Percentiles rank a stretch among this genome's conserved stretches.
phyloP scores from a whole-genome alignment of 371 early-diverging fungal species.

The Parasitella parasitica region DNA sequence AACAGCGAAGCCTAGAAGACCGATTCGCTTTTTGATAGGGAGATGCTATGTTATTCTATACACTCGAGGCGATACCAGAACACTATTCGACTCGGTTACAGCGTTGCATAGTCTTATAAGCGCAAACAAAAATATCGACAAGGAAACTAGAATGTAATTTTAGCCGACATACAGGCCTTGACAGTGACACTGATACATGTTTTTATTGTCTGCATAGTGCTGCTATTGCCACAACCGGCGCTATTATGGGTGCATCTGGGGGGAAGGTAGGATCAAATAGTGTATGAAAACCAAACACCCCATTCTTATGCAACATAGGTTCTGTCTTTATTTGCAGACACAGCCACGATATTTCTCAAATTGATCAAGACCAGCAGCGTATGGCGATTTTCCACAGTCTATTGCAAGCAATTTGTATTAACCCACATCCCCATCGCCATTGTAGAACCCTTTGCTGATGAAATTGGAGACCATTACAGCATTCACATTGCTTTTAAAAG shows the following conservation, averaged over 20 bases:
- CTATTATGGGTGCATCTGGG: slow-evolving; percentile 66
- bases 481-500: slow-evolving; percentile 65
- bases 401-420: no score
- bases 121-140: slow-evolving; percentile 69
- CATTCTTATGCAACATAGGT: slow-evolving; percentile 32
- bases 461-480: slow-evolving; percentile 73
- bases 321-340: slow-evolving; percentile 79
- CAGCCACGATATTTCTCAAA: slow-evolving; percentile 63
- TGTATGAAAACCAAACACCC: not conserved
- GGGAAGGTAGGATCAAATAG: slow-evolving; percentile 43
- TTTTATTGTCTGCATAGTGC: slow-evolving; percentile 58
- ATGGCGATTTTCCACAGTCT: no score
- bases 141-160: slow-evolving; percentile 57
- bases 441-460: slow-evolving; percentile 61
- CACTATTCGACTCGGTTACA: slow-evolving; percentile 77
- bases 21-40: slow-evolving; percentile 75
- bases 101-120: slow-evolving; percentile 65
- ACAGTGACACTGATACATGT: not conserved
- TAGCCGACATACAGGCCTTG: not conserved
- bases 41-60: slow-evolving; percentile 74
- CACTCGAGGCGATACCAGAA: slow-evolving; percentile 69
- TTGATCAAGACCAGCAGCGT: slow-evolving; percentile 70
- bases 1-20: slow-evolving; percentile 72
- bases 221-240: slow-evolving; percentile 75
- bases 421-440: no score